Conservation (phyloP, 2,329 filamentous ascomycete genomes). For the Venturiaceae sp. region DNA sequence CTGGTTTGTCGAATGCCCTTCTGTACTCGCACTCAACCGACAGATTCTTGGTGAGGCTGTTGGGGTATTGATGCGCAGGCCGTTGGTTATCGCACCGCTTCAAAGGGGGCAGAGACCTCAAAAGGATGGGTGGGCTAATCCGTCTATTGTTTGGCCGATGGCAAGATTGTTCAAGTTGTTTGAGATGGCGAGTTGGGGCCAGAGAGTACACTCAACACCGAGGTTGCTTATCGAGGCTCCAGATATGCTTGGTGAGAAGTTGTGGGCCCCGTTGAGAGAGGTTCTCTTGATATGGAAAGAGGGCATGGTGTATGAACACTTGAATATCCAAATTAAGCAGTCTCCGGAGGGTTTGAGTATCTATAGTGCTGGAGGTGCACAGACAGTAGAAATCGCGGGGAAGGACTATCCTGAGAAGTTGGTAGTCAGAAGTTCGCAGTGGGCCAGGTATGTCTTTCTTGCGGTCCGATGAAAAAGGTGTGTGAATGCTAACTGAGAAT, state of each 20-base stretch:
- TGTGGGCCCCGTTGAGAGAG: neutral
- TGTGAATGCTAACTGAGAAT: neutral
- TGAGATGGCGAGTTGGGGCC: neutral
- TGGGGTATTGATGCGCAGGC: neutral
- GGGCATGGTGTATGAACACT: neutral
- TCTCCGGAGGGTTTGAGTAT: no score
- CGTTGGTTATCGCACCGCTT: neutral
- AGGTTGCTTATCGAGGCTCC: neutral
- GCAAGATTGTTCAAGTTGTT: neutral
- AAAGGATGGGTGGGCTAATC: neutral
- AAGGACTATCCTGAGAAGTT: neutral
- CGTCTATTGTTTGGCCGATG: neutral
- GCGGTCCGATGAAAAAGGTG: neutral
- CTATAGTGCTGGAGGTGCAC: neutral
- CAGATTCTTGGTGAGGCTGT: neutral
- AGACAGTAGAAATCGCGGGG: neutral
- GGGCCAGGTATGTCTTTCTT: neutral
- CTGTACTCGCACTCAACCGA: neutral
- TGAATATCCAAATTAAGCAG: neutral
- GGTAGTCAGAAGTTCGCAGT: neutral
- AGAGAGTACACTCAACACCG: neutral
- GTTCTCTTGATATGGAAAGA: neutral
- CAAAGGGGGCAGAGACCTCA: neutral
- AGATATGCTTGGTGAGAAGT: neutral
- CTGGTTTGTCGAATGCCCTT: neutral